Conservation (phyloP, 1,284 basidiomycete genomes). For the Austroboletus niveus region DNA sequence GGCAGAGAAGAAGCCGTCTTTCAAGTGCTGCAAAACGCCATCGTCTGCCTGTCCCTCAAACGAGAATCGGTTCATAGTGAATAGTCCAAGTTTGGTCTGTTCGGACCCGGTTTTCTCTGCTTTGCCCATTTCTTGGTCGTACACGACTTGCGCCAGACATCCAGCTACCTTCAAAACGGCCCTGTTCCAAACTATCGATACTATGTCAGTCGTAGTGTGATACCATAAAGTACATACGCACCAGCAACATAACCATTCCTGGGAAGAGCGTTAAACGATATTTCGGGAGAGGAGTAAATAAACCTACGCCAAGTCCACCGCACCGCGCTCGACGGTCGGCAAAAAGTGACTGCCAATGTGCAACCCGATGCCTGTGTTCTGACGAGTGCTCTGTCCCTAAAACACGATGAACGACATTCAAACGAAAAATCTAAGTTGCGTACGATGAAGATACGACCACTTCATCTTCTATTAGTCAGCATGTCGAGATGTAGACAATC, state of each 20-base stretch:
- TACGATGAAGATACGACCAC: conserved; percentile 68
- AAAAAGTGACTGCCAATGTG: conserved; percentile 92
- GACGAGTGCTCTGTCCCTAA: conserved; percentile 79
- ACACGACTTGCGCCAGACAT: conserved; percentile 78
- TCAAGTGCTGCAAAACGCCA: conserved; percentile 72
- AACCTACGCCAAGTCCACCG: conserved; percentile 81
- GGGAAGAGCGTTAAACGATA: conserved; percentile 1
- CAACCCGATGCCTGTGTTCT: conserved; percentile 91
- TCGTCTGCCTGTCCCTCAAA: conserved; percentile 78
- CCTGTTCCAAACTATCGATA: conserved; percentile 72
- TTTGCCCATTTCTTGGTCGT: conserved; percentile 75
- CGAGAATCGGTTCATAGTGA: conserved; percentile 85
- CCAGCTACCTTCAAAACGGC: conserved; percentile 84
- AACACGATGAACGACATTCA: background rate
- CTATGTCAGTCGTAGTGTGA: background rate
- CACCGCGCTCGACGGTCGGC: conserved; percentile 94
- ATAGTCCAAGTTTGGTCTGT: conserved; percentile 60
- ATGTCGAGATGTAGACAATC: background rate
- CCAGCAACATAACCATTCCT: conserved; percentile 76
- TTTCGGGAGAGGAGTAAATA: background rate
- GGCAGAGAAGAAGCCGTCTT: conserved; percentile 74
- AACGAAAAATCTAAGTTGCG: conserved; percentile 17
- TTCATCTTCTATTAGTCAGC: conserved; percentile 1
- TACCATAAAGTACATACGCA: conserved; percentile 35
- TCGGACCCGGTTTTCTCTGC: conserved; percentile 38